Evolutionary conservation across 2,329 filamentous ascomycete species (phyloP).

Genomic region (Microdochium bolleyi): DNA sequence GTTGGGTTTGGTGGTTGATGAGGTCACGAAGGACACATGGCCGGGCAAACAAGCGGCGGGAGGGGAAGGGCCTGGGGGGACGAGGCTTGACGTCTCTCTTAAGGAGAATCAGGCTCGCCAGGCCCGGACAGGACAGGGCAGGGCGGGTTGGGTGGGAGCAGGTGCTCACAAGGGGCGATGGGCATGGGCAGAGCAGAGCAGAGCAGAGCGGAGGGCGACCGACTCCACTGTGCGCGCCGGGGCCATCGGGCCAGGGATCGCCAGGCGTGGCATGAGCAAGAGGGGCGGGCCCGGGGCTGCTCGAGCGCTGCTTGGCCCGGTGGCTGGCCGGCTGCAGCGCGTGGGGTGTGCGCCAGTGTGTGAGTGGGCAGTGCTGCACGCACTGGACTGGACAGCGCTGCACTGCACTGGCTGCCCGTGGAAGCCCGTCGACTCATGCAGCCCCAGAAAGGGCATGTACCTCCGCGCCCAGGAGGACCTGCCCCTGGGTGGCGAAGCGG

Average conservation of each 20-base stretch:
- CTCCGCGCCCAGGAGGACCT: background rate
- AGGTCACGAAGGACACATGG: constrained; percentile 1
- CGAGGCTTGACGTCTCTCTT: constrained; percentile 1
- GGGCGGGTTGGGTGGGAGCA: background rate
- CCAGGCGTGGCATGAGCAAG: background rate
- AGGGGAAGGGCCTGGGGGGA: background rate
- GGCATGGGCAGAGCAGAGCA: background rate
- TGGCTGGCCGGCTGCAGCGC: background rate
- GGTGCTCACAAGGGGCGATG: background rate
- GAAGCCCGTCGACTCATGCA: background rate
- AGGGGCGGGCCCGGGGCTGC: background rate
- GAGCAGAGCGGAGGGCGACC: too few species aligned
- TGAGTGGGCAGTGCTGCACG: background rate
- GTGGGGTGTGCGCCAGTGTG: background rate
- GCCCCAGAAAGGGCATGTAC: background rate
- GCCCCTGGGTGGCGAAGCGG: background rate
- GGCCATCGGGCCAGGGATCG: background rate
- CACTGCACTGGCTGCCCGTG: background rate
- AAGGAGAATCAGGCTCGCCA: background rate
- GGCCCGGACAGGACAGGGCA: background rate
- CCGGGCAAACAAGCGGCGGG: background rate
- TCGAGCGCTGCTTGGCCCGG: background rate
- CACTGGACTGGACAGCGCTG: background rate
- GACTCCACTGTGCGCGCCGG: background rate
- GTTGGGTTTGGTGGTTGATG: background rate